These are phyloP conservation scores for Aureobasidium mangrovei DNA, from an alignment of 2,329 filamentous ascomycete genomes.

Conservation along the genomic window DNA sequence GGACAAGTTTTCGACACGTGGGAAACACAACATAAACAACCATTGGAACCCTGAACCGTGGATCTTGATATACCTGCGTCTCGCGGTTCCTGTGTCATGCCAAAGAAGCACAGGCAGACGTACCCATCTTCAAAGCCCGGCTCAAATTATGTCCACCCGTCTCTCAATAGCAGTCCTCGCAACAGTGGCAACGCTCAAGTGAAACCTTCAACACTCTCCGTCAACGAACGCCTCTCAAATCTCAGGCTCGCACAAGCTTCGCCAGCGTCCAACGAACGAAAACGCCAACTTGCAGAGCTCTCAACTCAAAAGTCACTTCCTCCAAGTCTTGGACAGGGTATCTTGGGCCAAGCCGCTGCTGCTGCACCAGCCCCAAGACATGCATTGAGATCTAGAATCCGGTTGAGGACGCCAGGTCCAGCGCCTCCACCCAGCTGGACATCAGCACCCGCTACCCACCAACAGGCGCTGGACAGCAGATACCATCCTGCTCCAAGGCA, in stretches of 20 bases:
- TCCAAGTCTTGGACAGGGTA: conserved; percentile 32
- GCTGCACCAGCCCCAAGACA: conserved; percentile 37
- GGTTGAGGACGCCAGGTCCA: conserved; percentile 34
- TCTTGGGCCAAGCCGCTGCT: conserved; percentile 38
- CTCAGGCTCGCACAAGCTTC: conserved; percentile 37
- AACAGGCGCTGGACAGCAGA: background rate
- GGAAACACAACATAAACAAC: no score
- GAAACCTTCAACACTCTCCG: conserved; percentile 23
- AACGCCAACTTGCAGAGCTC: conserved; percentile 35
- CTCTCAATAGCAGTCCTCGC: conserved; percentile 22
- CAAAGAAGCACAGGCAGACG: conserved; percentile 39
- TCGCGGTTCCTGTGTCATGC: conserved; percentile 28
- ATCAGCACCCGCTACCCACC: conserved; percentile 21
- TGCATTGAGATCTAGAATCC: conserved; percentile 24
- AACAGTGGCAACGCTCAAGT: conserved; percentile 18
- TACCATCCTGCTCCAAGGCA: background rate
- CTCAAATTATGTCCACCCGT: conserved; percentile 30
- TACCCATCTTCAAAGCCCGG: conserved; percentile 33
- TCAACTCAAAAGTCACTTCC: conserved; percentile 36
- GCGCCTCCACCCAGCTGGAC: conserved; percentile 40
- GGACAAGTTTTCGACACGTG: no score
- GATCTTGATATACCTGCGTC: background rate
- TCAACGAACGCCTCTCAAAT: conserved; percentile 41
- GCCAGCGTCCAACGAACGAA: conserved; percentile 28
- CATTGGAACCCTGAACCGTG: no score